These are phyloP conservation scores for Ilyonectria mors-panacis DNA, from an alignment of 2,329 filamentous ascomycete species.

Conservation along the genomic window DNA sequence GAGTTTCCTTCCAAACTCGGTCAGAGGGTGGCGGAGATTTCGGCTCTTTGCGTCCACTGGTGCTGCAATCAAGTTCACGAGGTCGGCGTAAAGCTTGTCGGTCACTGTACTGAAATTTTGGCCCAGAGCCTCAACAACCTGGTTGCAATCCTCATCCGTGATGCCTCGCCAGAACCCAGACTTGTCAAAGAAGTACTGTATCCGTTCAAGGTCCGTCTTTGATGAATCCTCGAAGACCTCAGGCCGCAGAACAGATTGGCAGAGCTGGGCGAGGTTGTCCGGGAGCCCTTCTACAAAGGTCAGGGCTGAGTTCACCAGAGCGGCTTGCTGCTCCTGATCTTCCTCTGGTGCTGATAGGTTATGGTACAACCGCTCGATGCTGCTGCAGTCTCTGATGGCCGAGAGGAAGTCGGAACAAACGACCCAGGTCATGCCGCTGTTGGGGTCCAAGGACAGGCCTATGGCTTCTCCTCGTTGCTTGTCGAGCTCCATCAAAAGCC, in stretches of 20 bases:
- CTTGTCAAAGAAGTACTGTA: slow-evolving; percentile 84
- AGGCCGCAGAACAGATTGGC: slow-evolving; percentile 75
- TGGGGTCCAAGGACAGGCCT: slow-evolving; percentile 80
- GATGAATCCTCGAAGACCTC: slow-evolving; percentile 84
- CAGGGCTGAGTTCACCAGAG: slow-evolving; percentile 78
- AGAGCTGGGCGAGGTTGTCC: slow-evolving; percentile 77
- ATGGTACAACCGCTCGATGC: slow-evolving; percentile 80
- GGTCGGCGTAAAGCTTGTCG: slow-evolving; percentile 67
- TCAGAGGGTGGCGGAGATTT: slow-evolving; percentile 69
- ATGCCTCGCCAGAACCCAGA: slow-evolving; percentile 85
- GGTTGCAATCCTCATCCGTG: slow-evolving; percentile 83
- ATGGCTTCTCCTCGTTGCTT: slow-evolving; percentile 87
- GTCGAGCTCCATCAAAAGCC: slow-evolving; percentile 87
- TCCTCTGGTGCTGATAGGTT: slow-evolving; percentile 72
- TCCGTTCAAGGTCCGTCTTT: slow-evolving; percentile 78
- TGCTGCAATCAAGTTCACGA: slow-evolving; percentile 63
- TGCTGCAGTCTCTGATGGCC: slow-evolving; percentile 83
- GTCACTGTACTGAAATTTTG: slow-evolving; percentile 74
- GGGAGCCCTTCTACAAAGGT: slow-evolving; percentile 80
- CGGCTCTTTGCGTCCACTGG: slow-evolving; percentile 62
- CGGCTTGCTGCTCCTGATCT: slow-evolving; percentile 68
- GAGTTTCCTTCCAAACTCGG: slow-evolving; percentile 82
- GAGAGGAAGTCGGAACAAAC: slow-evolving; percentile 87
- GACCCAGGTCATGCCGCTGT: slow-evolving; percentile 83
- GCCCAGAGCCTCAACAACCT: slow-evolving; percentile 79